phyloP scores from a whole-genome alignment of 139 green algal genomes.

The Chlorella sp. region DNA sequence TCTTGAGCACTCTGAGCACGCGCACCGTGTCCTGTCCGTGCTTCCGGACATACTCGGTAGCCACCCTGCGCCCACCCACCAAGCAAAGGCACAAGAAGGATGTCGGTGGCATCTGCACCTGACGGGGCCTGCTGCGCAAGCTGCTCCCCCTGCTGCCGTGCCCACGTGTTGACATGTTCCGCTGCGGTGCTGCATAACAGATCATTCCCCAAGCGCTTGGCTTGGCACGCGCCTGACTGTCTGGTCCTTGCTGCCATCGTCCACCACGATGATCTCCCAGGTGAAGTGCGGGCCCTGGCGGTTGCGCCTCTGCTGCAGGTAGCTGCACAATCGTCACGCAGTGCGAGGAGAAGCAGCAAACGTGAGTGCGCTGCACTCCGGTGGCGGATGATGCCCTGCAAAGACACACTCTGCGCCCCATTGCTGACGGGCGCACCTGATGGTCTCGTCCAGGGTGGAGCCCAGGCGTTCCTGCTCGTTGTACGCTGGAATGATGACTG shows the following conservation, averaged over 20 bases:
- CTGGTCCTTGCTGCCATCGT: constrained; percentile 87
- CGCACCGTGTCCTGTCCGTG: constrained; percentile 76
- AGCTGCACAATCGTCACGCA: constrained; percentile 30
- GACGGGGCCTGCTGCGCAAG: no score
- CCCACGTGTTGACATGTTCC: no score
- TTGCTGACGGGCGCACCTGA: constrained; percentile 31
- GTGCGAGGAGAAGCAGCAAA: background rate
- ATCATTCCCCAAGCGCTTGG: no score
- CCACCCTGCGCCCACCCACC: background rate
- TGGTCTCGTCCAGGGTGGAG: constrained; percentile 68
- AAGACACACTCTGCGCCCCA: no score
- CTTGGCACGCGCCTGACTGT: constrained; percentile 53
- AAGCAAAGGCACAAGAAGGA: background rate
- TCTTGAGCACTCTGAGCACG: constrained; percentile 66
- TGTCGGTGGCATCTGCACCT: no score
- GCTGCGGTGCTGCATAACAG: no score
- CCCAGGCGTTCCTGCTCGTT: constrained; percentile 88
- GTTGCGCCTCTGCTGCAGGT: constrained; percentile 60
- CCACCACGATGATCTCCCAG: constrained; percentile 93
- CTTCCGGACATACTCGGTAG: constrained; percentile 3
- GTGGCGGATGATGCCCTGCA: no score
- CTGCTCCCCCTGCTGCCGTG: no score
- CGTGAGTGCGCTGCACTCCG: no score
- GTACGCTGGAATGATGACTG: constrained; percentile 85
- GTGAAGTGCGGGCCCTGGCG: constrained; percentile 71